These are phyloP conservation scores for Furcasterigmium sp. DNA, from an alignment of 2,329 filamentous ascomycete species.

Conservation along the genomic window DNA sequence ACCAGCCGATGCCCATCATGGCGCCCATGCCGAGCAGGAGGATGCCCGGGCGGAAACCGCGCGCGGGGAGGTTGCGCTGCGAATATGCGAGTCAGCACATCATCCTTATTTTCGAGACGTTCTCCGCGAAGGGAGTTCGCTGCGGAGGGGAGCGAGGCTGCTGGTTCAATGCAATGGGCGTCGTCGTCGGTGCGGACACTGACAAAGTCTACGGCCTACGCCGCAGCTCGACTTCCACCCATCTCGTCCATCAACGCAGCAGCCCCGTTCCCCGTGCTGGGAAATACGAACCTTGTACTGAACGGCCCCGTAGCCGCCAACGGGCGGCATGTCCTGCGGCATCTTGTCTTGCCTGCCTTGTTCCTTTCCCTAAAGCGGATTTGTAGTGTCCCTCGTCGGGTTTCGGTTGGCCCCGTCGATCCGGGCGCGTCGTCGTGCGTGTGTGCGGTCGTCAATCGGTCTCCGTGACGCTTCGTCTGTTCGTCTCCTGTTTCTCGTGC, in stretches of 20 bases:
- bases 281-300: constrained; percentile 79
- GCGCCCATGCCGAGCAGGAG: constrained; percentile 72
- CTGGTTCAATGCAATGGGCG: too few relatives aligned
- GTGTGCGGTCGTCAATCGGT: not conserved
- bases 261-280: not conserved
- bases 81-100: not conserved
- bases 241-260: too few relatives aligned
- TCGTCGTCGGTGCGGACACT: too few relatives aligned
- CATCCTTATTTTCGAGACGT: too few relatives aligned
- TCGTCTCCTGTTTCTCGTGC: not conserved
- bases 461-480: not conserved
- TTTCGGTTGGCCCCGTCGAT: too few relatives aligned
- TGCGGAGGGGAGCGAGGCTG: not conserved
- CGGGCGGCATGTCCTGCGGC: constrained; percentile 96
- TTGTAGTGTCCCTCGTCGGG: constrained; percentile 8
- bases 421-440: not conserved
- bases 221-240: too few relatives aligned
- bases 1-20: constrained; percentile 89
- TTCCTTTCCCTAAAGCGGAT: constrained; percentile 1
- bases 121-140: not conserved
- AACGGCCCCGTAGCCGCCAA: constrained; percentile 89
- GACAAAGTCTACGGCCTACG: too few relatives aligned
- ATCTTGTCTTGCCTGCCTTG: constrained; percentile 48
- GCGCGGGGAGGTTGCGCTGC: constrained; percentile 85
- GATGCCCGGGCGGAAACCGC: constrained; percentile 79